Base-by-base conservation (phyloP, 768 basidiomycete species). In the Neoboletus subvelutipes region DNA sequence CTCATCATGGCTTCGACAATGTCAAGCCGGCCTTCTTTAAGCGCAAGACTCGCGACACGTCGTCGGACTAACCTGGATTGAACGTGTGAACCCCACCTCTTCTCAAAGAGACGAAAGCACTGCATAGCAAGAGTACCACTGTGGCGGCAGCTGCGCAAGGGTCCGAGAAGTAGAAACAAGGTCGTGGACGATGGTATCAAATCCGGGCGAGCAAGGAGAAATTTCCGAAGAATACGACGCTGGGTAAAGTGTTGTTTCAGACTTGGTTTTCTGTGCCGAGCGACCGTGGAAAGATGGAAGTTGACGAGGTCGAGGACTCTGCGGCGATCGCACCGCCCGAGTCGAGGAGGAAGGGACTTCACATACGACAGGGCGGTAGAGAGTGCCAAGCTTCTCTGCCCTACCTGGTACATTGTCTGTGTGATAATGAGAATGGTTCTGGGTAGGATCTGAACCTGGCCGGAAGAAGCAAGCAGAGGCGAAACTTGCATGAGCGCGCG, bases 11-110 rank as follows among this genome's bases (percentile, higher is more conserved):
- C 52, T 22, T 51, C 59, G 39, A 67, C 71, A 55, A 87, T 79
- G 63, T 83, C 83, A 58, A 75, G 69, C 45, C 85, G 79, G 17
- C 85, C 82, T 73, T 90, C 83, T 68, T 85, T 87, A 53, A 86
- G 64, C 31, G 87, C 88, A 46, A 87, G 74, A 41, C 69, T 71
- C 6, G 79, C 78, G 51, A 90, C 69, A 41, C 85, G 81, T 55
- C 84, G 80, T 64, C 81, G 78, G 22, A 90, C 87, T 22, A 76
- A 73, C 50, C 77, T 74, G 71, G 87, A 83, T 61, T 80, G 80
- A 6, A 86, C 73, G 26, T 67, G 68, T 20, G 70, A 53, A 3
- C 88, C 88, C 85, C 85, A 90, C 61, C 76, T 74, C 51, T 67
- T 66, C 61, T 74, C 74, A 67, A 85, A 89, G 43, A 67, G 63